These are phyloP conservation scores for Capronia coronata DNA, from an alignment of 2,329 filamentous ascomycete species.

Conservation along the genomic window DNA sequence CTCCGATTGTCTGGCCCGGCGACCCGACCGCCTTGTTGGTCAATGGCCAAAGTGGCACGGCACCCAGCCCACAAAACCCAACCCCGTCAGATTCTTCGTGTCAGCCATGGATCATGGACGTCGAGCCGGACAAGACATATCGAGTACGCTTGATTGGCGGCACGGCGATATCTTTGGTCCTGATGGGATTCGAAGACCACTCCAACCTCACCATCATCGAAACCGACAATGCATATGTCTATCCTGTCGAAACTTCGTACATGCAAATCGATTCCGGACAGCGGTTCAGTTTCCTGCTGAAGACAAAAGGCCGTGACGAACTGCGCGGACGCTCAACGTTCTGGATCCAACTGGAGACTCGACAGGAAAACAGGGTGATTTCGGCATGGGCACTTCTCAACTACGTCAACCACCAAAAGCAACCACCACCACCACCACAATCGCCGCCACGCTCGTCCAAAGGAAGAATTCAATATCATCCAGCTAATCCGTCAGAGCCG, in stretches of 20 bases:
- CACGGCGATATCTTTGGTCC: slow-evolving; percentile 51
- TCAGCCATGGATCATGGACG: slow-evolving; percentile 48
- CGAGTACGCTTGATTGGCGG: slow-evolving; percentile 55
- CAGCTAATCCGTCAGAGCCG: background rate
- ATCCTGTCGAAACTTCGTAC: slow-evolving; percentile 36
- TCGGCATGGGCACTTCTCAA: slow-evolving; percentile 31
- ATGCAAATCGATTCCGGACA: slow-evolving; percentile 55
- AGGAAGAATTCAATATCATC: background rate
- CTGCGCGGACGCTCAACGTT: slow-evolving; percentile 37
- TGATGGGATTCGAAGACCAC: slow-evolving; percentile 54
- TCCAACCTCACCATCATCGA: slow-evolving; percentile 52
- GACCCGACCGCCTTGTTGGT: slow-evolving; percentile 53
- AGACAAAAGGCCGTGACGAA: slow-evolving; percentile 42
- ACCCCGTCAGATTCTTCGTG: slow-evolving; percentile 32
- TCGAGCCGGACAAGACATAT: slow-evolving; percentile 57
- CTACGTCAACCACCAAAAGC: slow-evolving; percentile 21
- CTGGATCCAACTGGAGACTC: slow-evolving; percentile 36
- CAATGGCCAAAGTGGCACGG: slow-evolving; percentile 50
- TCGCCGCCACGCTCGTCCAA: too few species aligned
- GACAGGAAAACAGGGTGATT: slow-evolving; percentile 24
- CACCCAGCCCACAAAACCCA: slow-evolving; percentile 28
- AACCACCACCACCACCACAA: too few species aligned
- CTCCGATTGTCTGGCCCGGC: slow-evolving; percentile 53
- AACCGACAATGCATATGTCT: slow-evolving; percentile 46
- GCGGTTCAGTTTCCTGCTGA: slow-evolving; percentile 53